A percentile compares a stretch with the other conserved stretches of the same genome.
phyloP scores from a whole-genome alignment of 768 basidiomycete genomes.

The Kondoa subrosea region DNA sequence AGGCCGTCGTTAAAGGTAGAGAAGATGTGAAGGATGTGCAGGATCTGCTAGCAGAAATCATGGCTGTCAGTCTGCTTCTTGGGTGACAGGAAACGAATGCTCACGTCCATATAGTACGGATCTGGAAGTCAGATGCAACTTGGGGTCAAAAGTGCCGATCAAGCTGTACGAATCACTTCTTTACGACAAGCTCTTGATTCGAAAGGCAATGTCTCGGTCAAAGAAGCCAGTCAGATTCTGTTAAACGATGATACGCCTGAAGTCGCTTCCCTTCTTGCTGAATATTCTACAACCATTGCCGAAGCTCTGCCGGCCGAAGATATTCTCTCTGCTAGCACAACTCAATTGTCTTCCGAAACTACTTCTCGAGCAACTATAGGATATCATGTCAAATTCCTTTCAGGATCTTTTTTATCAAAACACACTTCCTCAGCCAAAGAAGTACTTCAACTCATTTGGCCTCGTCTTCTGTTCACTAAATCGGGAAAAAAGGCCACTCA shows the following conservation, averaged over 20 bases:
- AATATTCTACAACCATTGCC: background rate
- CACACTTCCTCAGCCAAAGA: background rate
- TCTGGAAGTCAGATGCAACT: background rate
- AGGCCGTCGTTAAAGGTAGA: background rate
- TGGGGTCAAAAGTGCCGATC: background rate
- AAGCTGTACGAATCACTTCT: background rate
- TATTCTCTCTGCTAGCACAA: background rate
- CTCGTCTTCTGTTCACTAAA: constrained; percentile 58
- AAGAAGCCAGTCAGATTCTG: background rate
- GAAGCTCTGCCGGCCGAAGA: background rate
- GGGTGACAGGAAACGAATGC: background rate
- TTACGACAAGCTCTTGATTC: background rate
- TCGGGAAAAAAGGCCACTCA: constrained; percentile 49
- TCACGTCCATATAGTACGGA: background rate
- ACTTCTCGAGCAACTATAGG: background rate
- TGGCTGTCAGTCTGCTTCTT: background rate
- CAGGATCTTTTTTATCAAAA: background rate
- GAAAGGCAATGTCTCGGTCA: background rate
- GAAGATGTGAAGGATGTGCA: background rate
- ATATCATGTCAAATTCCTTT: constrained; percentile 2
- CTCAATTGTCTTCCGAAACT: background rate
- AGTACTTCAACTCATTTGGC: constrained; percentile 43
- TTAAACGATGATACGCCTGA: background rate
- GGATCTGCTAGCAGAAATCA: background rate
- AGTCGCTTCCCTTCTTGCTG: background rate